phyloP scores from a whole-genome alignment of 2,329 filamentous ascomycete genomes.

The Colletotrichum paranaense region DNA sequence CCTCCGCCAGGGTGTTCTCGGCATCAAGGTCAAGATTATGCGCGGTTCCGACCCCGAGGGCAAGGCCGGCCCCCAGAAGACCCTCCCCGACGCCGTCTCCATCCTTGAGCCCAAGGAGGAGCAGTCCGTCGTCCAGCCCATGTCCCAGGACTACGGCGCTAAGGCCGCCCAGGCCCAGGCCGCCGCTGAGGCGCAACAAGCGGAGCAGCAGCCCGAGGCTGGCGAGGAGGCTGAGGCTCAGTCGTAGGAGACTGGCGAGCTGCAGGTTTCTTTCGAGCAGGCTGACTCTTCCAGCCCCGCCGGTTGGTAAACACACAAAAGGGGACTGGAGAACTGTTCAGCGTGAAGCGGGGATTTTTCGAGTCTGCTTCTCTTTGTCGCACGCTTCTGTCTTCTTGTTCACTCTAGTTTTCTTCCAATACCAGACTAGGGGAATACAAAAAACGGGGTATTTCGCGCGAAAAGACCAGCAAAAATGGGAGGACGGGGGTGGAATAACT shows the following conservation, averaged over 20 bases:
- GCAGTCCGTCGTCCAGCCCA: slow-evolving; percentile 91
- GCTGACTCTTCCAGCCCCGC: slow-evolving; percentile 15
- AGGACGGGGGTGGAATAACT: slow-evolving; percentile 37
- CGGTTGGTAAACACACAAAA: neutral
- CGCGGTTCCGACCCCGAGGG: slow-evolving; percentile 98
- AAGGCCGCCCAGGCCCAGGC: slow-evolving; percentile 79
- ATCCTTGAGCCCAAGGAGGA: slow-evolving; percentile 99
- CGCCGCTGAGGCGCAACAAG: slow-evolving; percentile 71
- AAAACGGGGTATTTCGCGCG: slow-evolving; percentile 23
- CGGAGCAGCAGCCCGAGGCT: slow-evolving; percentile 63
- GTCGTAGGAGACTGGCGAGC: slow-evolving; percentile 52
- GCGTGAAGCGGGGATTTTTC: neutral
- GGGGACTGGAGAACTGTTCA: neutral
- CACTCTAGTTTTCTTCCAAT: slow-evolving; percentile 21
- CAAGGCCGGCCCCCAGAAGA: slow-evolving; percentile 98
- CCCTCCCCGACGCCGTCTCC: slow-evolving; percentile 97
- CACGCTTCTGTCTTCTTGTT: slow-evolving; percentile 19
- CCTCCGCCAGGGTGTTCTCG: slow-evolving; percentile 98
- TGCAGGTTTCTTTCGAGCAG: slow-evolving; percentile 7
- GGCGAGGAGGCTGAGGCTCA: slow-evolving; percentile 66
- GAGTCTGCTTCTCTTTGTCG: slow-evolving; percentile 4
- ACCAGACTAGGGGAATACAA: slow-evolving; percentile 20
- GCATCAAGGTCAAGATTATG: slow-evolving; percentile 99
- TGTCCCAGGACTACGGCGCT: slow-evolving; percentile 98
- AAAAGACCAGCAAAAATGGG: slow-evolving; percentile 25